phyloP scores from a whole-genome alignment of 2,329 filamentous ascomycete genomes.

The Colletotrichum higginsianum region DNA sequence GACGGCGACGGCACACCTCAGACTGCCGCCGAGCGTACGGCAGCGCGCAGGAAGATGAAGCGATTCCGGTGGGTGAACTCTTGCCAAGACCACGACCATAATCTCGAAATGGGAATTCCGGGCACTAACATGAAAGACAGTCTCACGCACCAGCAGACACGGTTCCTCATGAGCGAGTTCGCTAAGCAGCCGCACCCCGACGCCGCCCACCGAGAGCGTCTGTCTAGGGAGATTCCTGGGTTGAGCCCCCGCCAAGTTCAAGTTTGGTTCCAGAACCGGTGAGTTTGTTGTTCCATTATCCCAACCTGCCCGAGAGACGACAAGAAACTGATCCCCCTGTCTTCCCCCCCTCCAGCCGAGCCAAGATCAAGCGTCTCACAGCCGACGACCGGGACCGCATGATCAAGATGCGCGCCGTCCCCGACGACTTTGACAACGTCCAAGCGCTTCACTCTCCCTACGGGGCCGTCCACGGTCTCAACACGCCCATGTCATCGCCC shows the following conservation, averaged over 20 bases:
- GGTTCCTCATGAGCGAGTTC: constrained; percentile 97
- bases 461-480: constrained; percentile 70
- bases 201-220: constrained; percentile 87
- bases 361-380: constrained; percentile 80
- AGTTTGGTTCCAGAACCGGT: constrained; percentile 99
- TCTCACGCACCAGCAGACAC: constrained; percentile 96
- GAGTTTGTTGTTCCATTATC: constrained; percentile 50
- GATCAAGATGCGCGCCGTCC: constrained; percentile 80
- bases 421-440: constrained; percentile 79
- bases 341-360: constrained; percentile 63
- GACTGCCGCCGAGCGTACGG: constrained; percentile 70
- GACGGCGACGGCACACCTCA: constrained; percentile 64
- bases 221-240: constrained; percentile 92
- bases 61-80: constrained; percentile 75
- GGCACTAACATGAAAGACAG: constrained; percentile 64
- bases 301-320: constrained; percentile 10
- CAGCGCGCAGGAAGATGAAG: constrained; percentile 79
- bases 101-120: too few relatives aligned
- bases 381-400: constrained; percentile 80
- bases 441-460: constrained; percentile 79
- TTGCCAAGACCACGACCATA: not conserved
- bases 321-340: constrained; percentile 40
- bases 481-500: constrained; percentile 63
- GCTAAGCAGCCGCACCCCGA: constrained; percentile 95
- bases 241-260: constrained; percentile 94